Percentiles rank a stretch among this genome's conserved stretches.
These are phyloP conservation scores for Panicum miliaceum DNA, from an alignment of 176 grass and related monocot species.

Conservation along the genomic window DNA sequence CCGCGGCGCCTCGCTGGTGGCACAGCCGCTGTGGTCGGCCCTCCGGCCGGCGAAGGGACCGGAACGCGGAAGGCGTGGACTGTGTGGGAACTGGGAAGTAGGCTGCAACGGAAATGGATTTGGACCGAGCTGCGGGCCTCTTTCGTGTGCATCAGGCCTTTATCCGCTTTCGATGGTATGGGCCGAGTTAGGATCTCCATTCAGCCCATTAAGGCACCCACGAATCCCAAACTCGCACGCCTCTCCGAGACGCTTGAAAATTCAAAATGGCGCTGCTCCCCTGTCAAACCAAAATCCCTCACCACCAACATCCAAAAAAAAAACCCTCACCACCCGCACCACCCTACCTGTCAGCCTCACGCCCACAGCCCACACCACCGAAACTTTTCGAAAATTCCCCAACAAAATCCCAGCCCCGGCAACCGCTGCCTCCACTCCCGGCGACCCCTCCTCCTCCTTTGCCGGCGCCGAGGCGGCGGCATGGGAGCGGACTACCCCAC, in stretches of 20 bases:
- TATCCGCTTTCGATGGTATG: background rate
- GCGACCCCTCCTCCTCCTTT: background rate
- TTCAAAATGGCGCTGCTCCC: constrained; percentile 26
- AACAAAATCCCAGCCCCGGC: constrained; percentile 11
- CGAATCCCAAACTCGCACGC: background rate
- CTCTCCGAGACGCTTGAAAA: constrained; percentile 1
- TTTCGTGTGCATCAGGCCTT: background rate
- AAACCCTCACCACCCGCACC: too few relatives aligned
- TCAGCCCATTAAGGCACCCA: background rate
- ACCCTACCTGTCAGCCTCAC: background rate
- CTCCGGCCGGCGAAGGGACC: constrained; percentile 5
- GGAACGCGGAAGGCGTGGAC: background rate
- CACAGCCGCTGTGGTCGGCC: background rate
- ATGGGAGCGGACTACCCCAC: constrained; percentile 26
- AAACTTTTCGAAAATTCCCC: constrained; percentile 32
- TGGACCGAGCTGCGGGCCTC: background rate
- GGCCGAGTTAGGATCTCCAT: background rate
- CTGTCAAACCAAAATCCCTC: too few relatives aligned
- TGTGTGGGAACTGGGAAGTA: background rate
- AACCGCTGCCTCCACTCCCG: constrained; percentile 4
- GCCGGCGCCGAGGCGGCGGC: constrained; percentile 22
- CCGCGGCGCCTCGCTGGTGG: background rate
- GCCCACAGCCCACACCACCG: background rate
- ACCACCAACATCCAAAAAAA: too few relatives aligned
- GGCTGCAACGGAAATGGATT: background rate